A percentile compares a stretch with the other conserved stretches of the same genome.
phyloP scores from a whole-genome alignment of 192 early-diverging fungal species.

The Rhizoclosmatium sp. region DNA sequence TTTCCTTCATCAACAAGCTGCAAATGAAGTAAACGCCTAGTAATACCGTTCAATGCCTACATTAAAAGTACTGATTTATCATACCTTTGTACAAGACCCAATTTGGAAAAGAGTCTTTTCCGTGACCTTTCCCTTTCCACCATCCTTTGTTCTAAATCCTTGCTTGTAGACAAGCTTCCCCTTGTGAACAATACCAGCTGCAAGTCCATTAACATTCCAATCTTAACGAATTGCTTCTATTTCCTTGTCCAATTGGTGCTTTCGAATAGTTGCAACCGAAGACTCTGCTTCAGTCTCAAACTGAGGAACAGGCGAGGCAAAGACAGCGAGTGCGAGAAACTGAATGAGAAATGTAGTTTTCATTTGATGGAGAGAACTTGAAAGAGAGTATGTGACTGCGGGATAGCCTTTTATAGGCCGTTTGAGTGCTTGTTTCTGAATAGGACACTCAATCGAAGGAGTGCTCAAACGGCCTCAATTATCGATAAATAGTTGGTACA shows the following conservation, averaged over 20 bases:
- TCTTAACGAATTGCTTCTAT: constrained; percentile 12
- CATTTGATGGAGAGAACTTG: too few species aligned
- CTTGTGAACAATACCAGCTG: constrained; percentile 17
- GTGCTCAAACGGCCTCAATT: too few species aligned
- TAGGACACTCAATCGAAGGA: too few species aligned
- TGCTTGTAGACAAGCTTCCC: constrained; percentile 18
- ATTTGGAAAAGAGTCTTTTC: constrained; percentile 31
- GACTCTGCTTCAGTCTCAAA: too few species aligned
- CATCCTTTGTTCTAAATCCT: constrained; percentile 17
- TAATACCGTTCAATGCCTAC: neutral
- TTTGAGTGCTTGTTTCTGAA: too few species aligned
- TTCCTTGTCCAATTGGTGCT: neutral
- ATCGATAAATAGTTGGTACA: too few species aligned
- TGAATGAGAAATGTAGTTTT: too few species aligned
- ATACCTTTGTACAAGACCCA: constrained; percentile 36
- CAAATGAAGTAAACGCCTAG: constrained; percentile 34
- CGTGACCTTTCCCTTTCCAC: constrained; percentile 16
- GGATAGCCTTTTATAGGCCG: too few species aligned
- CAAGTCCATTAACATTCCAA: constrained; percentile 26
- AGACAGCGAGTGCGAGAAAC: too few species aligned
- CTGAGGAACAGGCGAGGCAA: too few species aligned
- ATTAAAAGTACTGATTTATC: neutral
- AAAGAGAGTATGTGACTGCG: too few species aligned
- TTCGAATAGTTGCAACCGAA: too few species aligned
- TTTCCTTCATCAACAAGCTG: constrained; percentile 23